A percentile compares a stretch with the other conserved stretches of the same genome.
Conservation (phyloP, 352 stramenopile species). For the Globisporangium canariense region DNA sequence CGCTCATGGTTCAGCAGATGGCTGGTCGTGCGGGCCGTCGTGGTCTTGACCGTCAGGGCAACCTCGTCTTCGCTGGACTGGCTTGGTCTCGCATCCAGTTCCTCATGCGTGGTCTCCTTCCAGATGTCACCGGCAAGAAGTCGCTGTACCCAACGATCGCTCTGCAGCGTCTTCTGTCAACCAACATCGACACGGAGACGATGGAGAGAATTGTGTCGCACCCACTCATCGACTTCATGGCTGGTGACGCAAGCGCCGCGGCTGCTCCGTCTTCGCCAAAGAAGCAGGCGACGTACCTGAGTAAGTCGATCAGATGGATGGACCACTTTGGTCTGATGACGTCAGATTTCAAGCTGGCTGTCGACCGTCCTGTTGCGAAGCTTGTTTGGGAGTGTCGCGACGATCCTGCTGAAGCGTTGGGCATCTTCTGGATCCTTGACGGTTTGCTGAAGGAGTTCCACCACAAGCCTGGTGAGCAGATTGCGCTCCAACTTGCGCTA, state of each 20-base stretch:
- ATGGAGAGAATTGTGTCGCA: slow-evolving; percentile 86
- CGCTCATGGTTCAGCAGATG: slow-evolving; percentile 99
- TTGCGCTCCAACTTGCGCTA: slow-evolving; percentile 71
- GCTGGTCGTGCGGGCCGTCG: slow-evolving; percentile 96
- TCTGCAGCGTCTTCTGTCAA: slow-evolving; percentile 89
- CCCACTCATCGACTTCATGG: slow-evolving; percentile 79
- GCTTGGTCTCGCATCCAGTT: slow-evolving; percentile 95
- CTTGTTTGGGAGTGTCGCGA: slow-evolving; percentile 85
- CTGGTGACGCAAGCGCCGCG: slow-evolving; percentile 18
- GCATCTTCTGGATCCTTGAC: slow-evolving; percentile 81
- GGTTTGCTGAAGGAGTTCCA: slow-evolving; percentile 81
- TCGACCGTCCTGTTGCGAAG: slow-evolving; percentile 75
- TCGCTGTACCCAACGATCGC: slow-evolving; percentile 92
- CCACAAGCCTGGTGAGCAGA: slow-evolving; percentile 82
- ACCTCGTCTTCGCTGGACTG: slow-evolving; percentile 95
- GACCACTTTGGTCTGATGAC: slow-evolving; percentile 82
- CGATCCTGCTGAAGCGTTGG: slow-evolving; percentile 67
- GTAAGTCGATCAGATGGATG: slow-evolving; percentile 90
- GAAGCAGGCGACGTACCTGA: slow-evolving; percentile 75
- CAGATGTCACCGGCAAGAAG: slow-evolving; percentile 91
- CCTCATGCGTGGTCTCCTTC: slow-evolving; percentile 95
- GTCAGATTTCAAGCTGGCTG: slow-evolving; percentile 62
- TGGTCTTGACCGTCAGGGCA: slow-evolving; percentile 97
- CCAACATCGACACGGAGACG: slow-evolving; percentile 88
- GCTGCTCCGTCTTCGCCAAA: slow-evolving; percentile 20